A percentile compares a stretch with the other conserved stretches of the same genome.
These are phyloP conservation scores for Santalum album DNA, from an alignment of 164 flowering plant genomes.

Conservation along the genomic window DNA sequence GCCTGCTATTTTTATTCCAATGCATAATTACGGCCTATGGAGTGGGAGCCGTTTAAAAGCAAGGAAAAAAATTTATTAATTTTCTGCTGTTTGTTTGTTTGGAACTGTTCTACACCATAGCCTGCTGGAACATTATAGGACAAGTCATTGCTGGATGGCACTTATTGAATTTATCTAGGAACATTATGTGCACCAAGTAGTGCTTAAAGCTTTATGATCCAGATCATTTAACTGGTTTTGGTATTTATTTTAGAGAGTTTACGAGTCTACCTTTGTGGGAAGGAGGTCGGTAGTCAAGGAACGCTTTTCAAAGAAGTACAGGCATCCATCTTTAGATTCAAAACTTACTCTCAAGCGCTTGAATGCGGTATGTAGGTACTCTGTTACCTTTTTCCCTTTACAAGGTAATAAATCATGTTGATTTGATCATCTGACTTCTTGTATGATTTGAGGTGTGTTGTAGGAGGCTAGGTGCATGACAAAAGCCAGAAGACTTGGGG, in stretches of 20 bases:
- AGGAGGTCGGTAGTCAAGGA: constrained; percentile 75
- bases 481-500: constrained; percentile 89
- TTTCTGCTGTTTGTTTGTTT: background rate
- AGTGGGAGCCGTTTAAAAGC: too few species aligned
- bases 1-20: too few species aligned
- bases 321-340: constrained; percentile 81
- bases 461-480: constrained; percentile 97
- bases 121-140: background rate
- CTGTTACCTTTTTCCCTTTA: background rate
- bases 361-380: constrained; percentile 58
- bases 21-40: too few species aligned
- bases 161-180: background rate
- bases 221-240: background rate
- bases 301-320: constrained; percentile 91
- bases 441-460: constrained; percentile 7
- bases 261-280: constrained; percentile 72
- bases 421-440: constrained; percentile 1
- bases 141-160: background rate
- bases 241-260: constrained; percentile 55
- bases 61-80: too few species aligned
- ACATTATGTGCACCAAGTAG: too few species aligned
- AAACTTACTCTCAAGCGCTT: constrained; percentile 78
- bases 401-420: background rate
- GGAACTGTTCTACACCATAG: background rate
- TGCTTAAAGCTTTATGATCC: too few species aligned